These are phyloP conservation scores for Neopestalotiopsis rosae DNA, from an alignment of 2,329 filamentous ascomycete genomes.

Conservation along the genomic window DNA sequence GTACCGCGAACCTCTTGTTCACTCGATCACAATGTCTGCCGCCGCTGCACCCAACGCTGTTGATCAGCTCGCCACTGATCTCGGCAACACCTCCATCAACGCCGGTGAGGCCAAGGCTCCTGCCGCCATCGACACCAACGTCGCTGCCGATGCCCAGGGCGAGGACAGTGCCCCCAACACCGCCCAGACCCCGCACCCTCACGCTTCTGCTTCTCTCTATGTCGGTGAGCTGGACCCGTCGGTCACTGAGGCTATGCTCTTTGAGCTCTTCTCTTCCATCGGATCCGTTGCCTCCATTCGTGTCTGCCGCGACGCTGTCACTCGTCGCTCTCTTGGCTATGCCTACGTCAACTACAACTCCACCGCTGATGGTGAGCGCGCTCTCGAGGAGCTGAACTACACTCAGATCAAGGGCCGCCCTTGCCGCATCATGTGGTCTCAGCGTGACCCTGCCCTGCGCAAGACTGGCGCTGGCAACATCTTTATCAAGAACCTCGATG, in stretches of 20 bases:
- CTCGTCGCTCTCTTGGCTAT: constrained; percentile 96
- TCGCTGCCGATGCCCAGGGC: constrained; percentile 57
- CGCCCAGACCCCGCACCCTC: constrained; percentile 73
- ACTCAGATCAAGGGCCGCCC: constrained; percentile 98
- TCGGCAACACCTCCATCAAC: constrained; percentile 69
- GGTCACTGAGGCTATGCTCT: constrained; percentile 99
- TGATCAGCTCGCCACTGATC: constrained; percentile 82
- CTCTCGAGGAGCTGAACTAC: constrained; percentile 99
- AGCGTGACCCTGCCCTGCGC: constrained; percentile 97
- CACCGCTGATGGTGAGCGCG: constrained; percentile 94
- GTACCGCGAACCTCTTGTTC: constrained; percentile 26
- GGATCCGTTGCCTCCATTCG: constrained; percentile 98
- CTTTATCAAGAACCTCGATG: constrained; percentile 99
- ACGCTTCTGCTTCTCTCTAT: constrained; percentile 97
- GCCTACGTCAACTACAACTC: constrained; percentile 99
- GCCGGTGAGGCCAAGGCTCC: constrained; percentile 62
- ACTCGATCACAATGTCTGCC: constrained; percentile 59
- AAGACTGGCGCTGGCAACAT: constrained; percentile 99
- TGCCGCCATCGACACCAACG: constrained; percentile 76
- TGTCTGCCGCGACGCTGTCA: constrained; percentile 99
- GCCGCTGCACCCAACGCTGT: constrained; percentile 65
- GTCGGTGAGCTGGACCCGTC: constrained; percentile 97
- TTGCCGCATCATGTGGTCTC: constrained; percentile 99
- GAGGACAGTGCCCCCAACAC: constrained; percentile 72
- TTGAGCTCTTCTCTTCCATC: constrained; percentile 99